phyloP scores from a whole-genome alignment of 345 rosid genomes.

The Lumnitzera littorea region DNA sequence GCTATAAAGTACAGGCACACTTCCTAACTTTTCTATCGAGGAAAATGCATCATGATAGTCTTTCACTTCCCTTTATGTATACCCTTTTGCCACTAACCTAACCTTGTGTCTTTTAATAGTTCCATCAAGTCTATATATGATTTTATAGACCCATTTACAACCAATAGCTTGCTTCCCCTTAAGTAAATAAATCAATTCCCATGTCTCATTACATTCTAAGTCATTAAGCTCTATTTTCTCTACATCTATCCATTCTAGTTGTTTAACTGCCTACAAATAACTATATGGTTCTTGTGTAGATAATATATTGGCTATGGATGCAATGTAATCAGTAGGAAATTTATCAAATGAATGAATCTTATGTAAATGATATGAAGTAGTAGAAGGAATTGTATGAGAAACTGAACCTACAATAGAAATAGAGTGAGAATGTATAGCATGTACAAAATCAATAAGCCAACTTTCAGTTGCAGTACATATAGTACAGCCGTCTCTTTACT shows the following conservation, averaged over 20 bases:
- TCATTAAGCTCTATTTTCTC: neutral
- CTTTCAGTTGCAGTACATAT: too few species aligned
- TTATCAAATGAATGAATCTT: too few species aligned
- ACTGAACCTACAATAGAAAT: too few species aligned
- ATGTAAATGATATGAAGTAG: too few species aligned
- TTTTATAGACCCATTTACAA: neutral
- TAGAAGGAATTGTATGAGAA: too few species aligned
- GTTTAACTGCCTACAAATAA: neutral
- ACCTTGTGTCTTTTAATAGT: neutral
- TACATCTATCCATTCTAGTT: neutral
- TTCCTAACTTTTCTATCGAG: neutral
- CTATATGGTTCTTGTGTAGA: neutral
- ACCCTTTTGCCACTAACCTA: neutral
- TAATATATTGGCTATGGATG: too few species aligned
- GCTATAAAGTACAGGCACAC: too few species aligned
- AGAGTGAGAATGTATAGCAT: too few species aligned
- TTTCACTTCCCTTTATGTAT: neutral
- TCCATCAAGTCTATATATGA: neutral
- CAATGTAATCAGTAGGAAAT: too few species aligned
- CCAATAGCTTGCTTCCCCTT: neutral
- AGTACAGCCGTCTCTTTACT: too few species aligned
- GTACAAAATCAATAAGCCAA: too few species aligned
- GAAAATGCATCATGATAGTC: neutral
- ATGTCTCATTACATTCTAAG: neutral
- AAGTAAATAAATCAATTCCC: neutral